Percentiles rank a stretch among this genome's conserved stretches.
These are phyloP conservation scores for Symbiodinium pilosum DNA, from an alignment of 73 alveolate species.

Conservation along the genomic window DNA sequence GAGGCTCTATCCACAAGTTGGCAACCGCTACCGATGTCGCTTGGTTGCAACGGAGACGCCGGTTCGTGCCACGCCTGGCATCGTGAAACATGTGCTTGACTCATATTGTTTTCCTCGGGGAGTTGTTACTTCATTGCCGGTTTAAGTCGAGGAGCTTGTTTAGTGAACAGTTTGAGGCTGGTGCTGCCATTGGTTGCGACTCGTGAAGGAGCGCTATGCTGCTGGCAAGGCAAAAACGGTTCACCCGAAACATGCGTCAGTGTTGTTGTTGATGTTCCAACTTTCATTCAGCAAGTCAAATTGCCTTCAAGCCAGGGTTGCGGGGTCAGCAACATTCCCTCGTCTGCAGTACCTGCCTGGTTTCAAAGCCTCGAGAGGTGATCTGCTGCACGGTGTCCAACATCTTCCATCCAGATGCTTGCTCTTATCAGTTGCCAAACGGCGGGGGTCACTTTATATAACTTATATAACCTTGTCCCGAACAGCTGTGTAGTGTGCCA, in stretches of 20 bases:
- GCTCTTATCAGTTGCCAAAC: too few species aligned
- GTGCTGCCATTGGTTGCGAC: not conserved
- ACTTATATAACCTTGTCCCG: too few species aligned
- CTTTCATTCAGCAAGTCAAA: too few species aligned
- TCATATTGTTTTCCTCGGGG: too few species aligned
- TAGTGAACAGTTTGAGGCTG: not conserved
- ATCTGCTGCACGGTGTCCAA: not conserved
- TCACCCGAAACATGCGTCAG: not conserved
- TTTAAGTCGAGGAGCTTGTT: too few species aligned
- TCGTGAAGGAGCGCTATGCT: not conserved
- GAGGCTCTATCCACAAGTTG: not conserved
- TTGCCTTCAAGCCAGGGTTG: too few species aligned
- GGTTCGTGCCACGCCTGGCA: not conserved
- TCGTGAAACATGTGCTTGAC: too few species aligned
- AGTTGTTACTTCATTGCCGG: too few species aligned
- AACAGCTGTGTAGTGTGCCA: too few species aligned
- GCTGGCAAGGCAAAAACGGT: conserved; percentile 12
- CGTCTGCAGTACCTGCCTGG: not conserved
- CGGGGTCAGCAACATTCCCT: too few species aligned
- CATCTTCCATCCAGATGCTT: not conserved
- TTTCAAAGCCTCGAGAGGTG: not conserved
- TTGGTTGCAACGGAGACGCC: not conserved
- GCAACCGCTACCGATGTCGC: not conserved
- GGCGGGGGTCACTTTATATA: too few species aligned
- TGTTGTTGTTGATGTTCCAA: not conserved